Evolutionary conservation across 2,329 filamentous ascomycete species (phyloP).

Genomic region (Pseudonectria buxi): DNA sequence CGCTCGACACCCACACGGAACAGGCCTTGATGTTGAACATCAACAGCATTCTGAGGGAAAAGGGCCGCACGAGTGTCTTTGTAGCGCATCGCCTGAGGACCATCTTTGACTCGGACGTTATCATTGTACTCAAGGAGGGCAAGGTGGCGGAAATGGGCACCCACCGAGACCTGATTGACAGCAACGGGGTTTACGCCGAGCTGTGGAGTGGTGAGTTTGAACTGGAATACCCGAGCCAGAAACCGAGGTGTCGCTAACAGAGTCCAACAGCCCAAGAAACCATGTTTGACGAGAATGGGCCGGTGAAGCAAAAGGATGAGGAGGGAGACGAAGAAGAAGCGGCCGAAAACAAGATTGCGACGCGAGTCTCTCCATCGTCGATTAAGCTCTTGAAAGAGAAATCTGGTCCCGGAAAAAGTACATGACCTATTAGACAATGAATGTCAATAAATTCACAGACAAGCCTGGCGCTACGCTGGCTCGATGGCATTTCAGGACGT

Average conservation of each 20-base stretch:
- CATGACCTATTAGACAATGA: neutral
- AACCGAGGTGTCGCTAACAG: conserved; percentile 8
- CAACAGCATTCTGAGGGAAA: conserved; percentile 84
- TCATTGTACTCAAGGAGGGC: conserved; percentile 83
- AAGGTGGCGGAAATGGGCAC: conserved; percentile 83
- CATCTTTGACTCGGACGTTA: conserved; percentile 88
- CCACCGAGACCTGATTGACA: conserved; percentile 75
- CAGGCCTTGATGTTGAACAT: conserved; percentile 87
- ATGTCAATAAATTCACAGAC: no score
- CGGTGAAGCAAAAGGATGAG: conserved; percentile 30
- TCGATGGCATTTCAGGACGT: conserved; percentile 34
- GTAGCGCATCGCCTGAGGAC: conserved; percentile 88
- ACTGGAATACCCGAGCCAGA: neutral
- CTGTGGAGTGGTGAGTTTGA: conserved; percentile 73
- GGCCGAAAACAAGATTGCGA: conserved; percentile 4
- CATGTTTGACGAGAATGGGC: conserved; percentile 43
- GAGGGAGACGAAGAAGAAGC: conserved; percentile 11
- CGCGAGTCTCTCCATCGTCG: neutral
- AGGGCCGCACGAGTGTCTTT: conserved; percentile 84
- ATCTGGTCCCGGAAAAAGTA: no score
- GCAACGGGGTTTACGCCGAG: conserved; percentile 74
- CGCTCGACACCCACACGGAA: conserved; percentile 89
- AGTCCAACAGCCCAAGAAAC: conserved; percentile 52
- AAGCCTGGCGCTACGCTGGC: conserved; percentile 10
- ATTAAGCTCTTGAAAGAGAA: neutral